These are phyloP conservation scores for Alternaria arborescens DNA, from an alignment of 2,329 filamentous ascomycete species.

Conservation along the genomic window DNA sequence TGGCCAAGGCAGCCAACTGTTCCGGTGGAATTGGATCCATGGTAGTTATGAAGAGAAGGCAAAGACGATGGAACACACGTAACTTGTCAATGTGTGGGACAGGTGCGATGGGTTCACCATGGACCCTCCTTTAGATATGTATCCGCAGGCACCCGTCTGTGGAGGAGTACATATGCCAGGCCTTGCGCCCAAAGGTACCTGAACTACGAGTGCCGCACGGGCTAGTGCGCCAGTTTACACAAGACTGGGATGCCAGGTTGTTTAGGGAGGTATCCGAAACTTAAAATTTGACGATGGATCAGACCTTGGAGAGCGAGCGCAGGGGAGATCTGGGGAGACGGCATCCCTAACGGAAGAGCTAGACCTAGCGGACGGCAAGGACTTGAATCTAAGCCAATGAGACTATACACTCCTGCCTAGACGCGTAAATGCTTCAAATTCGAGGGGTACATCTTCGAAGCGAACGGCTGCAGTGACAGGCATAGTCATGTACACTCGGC, in stretches of 20 bases:
- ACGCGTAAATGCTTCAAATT: background rate
- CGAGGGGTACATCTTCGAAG: background rate
- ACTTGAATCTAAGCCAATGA: background rate
- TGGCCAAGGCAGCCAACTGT: constrained; percentile 22
- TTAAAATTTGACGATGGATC: constrained; percentile 7
- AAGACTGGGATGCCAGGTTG: constrained; percentile 1
- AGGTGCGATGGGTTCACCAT: background rate
- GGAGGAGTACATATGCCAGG: constrained; percentile 4
- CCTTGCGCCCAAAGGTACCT: background rate
- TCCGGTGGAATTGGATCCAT: constrained; percentile 32
- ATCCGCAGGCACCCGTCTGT: background rate
- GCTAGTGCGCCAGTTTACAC: background rate
- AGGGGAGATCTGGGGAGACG: background rate
- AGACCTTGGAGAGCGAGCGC: background rate
- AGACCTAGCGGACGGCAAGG: constrained; percentile 11
- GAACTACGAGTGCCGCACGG: background rate
- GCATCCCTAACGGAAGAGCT: constrained; percentile 4
- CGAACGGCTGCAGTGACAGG: background rate
- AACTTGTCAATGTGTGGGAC: background rate
- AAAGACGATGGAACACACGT: constrained; percentile 7
- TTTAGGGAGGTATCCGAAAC: constrained; percentile 9
- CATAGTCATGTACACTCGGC: background rate
- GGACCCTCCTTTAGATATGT: constrained; percentile 1
- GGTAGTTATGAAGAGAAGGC: background rate
- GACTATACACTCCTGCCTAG: background rate